Percentiles rank a stretch among this genome's conserved stretches.
These are phyloP conservation scores for Microsporum ferrugineum DNA, from an alignment of 2,329 filamentous ascomycete species.

Conservation along the genomic window DNA sequence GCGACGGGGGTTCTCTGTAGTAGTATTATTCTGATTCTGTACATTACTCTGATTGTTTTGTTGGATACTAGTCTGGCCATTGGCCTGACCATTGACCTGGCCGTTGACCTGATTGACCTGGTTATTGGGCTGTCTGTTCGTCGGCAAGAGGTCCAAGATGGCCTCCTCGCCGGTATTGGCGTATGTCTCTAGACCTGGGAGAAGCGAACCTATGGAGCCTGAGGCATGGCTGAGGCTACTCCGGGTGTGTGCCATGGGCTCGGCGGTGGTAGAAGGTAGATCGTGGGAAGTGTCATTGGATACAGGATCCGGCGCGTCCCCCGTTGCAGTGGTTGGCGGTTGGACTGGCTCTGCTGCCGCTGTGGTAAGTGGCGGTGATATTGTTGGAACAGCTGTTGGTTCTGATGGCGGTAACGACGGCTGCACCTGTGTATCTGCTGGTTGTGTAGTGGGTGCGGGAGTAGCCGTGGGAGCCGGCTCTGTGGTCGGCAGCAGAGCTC, in stretches of 20 bases:
- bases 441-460: not conserved
- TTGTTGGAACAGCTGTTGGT: not conserved
- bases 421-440: not conserved
- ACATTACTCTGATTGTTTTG: not conserved
- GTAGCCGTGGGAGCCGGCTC: not conserved
- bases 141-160: slow-evolving; percentile 27
- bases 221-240: slow-evolving; percentile 12
- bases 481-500: not conserved
- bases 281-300: not conserved
- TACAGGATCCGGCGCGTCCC: not conserved
- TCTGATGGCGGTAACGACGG: not conserved
- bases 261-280: slow-evolving; percentile 4
- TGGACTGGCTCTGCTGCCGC: not conserved
- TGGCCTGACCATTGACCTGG: not conserved
- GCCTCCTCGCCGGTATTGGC: slow-evolving; percentile 27
- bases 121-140: not conserved
- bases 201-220: slow-evolving; percentile 19
- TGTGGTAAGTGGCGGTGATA: not conserved
- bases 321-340: not conserved
- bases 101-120: not conserved
- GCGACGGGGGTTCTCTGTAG: slow-evolving; percentile 13
- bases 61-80: not conserved
- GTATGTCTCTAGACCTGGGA: slow-evolving; percentile 25
- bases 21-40: slow-evolving; percentile 7
- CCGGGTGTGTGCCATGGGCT: slow-evolving; percentile 11